These are phyloP conservation scores for Aspergillus pseudoglaucus DNA, from an alignment of 2,329 filamentous ascomycete genomes.

Conservation along the genomic window DNA sequence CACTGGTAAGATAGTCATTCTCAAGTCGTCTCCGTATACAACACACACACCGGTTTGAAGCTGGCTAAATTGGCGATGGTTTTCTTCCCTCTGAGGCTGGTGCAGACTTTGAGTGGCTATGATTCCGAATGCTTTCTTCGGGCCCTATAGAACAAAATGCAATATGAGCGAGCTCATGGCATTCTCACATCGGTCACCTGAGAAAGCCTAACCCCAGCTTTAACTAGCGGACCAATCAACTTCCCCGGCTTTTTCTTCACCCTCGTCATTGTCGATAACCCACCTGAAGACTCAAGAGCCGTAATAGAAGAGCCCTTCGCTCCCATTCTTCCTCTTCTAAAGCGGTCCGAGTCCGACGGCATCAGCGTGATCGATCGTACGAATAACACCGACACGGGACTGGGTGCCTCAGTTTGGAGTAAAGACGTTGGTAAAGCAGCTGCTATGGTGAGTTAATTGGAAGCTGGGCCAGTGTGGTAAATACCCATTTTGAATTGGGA, in stretches of 20 bases:
- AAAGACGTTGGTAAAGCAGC: conserved; percentile 46
- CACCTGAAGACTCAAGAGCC: conserved; percentile 44
- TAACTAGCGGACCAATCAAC: conserved; percentile 37
- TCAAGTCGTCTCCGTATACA: conserved; percentile 45
- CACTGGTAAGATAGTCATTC: conserved; percentile 47
- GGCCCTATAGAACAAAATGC: conserved; percentile 53
- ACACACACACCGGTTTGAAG: conserved; percentile 50
- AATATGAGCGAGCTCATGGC: conserved; percentile 53
- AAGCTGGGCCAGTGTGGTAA: conserved; percentile 55
- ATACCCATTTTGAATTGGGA: conserved; percentile 22
- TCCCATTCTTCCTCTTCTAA: conserved; percentile 46
- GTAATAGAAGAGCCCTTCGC: conserved; percentile 55
- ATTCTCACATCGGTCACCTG: conserved; percentile 48
- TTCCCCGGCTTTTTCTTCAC: conserved; percentile 49
- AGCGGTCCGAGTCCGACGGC: conserved; percentile 47
- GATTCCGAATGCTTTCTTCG: conserved; percentile 44
- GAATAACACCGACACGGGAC: conserved; percentile 45
- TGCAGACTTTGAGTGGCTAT: conserved; percentile 48
- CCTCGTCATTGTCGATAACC: conserved; percentile 52
- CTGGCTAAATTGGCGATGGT: conserved; percentile 43
- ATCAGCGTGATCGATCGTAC: conserved; percentile 51
- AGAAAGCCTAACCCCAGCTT: conserved; percentile 40
- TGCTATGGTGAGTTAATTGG: conserved; percentile 45
- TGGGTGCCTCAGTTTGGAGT: conserved; percentile 53
- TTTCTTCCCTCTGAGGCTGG: conserved; percentile 47